Base-by-base conservation (phyloP, 1,284 basidiomycete species). In the Ganoderma lucidum region DNA sequence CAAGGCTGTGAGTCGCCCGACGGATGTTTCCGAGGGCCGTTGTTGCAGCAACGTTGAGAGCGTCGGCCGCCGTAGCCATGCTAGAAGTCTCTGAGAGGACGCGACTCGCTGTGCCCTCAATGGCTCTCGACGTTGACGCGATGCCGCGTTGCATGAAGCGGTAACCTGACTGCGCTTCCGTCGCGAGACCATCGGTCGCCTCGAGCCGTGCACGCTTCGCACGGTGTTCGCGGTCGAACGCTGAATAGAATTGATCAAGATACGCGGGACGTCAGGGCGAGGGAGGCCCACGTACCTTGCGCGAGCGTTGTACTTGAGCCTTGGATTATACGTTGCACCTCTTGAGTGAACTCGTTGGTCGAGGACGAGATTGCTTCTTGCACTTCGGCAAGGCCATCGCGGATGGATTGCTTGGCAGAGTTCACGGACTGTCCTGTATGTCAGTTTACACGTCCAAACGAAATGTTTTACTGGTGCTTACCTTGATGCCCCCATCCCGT, bases 121-220 rank as follows among this genome's bases (percentile, higher is more conserved):
- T 77, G 62, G 85, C 82, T 64, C 84, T 82, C 15, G 87, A 87
- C 41, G 85, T 83, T 2, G 87, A 86, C 17, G 82, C 80, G 23
- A 91, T 76, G 12, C 82, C 84, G 8, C 83, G 82, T 71, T 88
- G 86, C 61, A 88, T 76, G 63, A 81, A 82, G 59, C 81, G 83
- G 75, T 86, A 87, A 55, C 87, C 84, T 37, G 85, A 82, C 71
- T 89, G 85, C 39, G 88, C 76, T 45, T 88, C 86, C 3, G 81
- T 78, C 37, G 80, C 80, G 75, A 93, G 80, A 4, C 82, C 76
- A 56, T 84, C 81, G 23, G 86, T 88, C 12, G 85, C 83, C 64
- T 93, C 91, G 5, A 90, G 76, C 35, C 93, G 86, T 44, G 88
- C 88, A 65, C 89, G 85, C 77, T 95, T 95, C 15, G 88, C 86